Conservation (phyloP, 2,329 filamentous ascomycete genomes). For the Xylariales sp. region DNA sequence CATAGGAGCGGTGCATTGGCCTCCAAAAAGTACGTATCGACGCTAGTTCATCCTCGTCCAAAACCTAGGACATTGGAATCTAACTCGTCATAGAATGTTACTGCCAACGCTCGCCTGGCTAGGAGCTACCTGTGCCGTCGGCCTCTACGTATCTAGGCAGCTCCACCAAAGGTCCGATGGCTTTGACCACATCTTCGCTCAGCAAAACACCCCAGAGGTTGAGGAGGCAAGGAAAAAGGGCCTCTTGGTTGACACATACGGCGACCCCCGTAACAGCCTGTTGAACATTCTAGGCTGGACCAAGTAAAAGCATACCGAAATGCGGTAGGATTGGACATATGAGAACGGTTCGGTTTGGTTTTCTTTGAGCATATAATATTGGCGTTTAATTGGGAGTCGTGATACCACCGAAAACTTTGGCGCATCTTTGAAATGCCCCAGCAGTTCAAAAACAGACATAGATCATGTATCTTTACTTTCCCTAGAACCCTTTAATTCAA, state of each 20-base stretch:
- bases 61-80: background rate
- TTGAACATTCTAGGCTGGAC: constrained; percentile 50
- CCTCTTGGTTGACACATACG: constrained; percentile 45
- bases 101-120: constrained; percentile 34
- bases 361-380: constrained; percentile 24
- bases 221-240: constrained; percentile 42
- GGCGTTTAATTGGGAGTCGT: constrained; percentile 22
- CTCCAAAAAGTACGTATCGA: constrained; percentile 40
- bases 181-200: constrained; percentile 48
- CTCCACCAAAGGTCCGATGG: constrained; percentile 38
- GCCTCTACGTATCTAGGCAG: constrained; percentile 43
- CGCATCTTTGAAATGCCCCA: constrained; percentile 2
- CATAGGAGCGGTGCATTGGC: constrained; percentile 40
- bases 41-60: background rate
- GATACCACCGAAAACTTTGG: background rate
- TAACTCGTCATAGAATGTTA: constrained; percentile 15
- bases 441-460: constrained; percentile 6
- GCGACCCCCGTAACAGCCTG: constrained; percentile 49
- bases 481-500: background rate
- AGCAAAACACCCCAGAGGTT: constrained; percentile 50
- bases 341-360: background rate
- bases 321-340: background rate
- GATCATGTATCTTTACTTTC: background rate
- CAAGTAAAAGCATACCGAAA: constrained; percentile 26
- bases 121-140: constrained; percentile 41